These are phyloP conservation scores for Hymenoscyphus fraxineus DNA, from an alignment of 2,329 filamentous ascomycete genomes.

Conservation along the genomic window DNA sequence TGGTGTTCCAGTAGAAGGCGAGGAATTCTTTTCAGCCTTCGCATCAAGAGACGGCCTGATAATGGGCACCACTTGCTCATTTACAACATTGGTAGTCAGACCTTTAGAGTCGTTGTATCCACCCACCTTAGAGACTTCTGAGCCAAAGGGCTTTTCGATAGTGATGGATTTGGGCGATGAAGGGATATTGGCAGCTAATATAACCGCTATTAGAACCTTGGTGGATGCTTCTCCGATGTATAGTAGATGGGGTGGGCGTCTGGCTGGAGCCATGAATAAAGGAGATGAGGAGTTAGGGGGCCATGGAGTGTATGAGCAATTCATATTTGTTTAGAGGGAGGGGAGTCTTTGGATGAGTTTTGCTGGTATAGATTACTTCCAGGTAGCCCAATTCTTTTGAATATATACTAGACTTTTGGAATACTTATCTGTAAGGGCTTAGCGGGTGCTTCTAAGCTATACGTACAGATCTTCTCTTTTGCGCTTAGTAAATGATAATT, in stretches of 20 bases:
- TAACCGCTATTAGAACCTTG: background rate
- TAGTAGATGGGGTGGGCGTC: slow-evolving; percentile 6
- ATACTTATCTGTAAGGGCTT: no score
- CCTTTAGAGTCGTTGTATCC: slow-evolving; percentile 14
- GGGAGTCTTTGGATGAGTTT: background rate
- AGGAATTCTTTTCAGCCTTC: slow-evolving; percentile 31
- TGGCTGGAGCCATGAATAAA: background rate
- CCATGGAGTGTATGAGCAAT: slow-evolving; percentile 6
- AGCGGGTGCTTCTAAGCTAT: no score
- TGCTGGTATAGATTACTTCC: background rate
- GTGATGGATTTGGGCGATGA: slow-evolving; percentile 11
- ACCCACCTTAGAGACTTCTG: background rate
- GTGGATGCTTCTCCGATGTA: background rate
- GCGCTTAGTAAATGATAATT: no score
- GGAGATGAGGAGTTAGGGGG: background rate
- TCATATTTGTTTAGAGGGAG: slow-evolving; percentile 2
- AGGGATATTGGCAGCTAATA: background rate
- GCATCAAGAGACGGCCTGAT: slow-evolving; percentile 33
- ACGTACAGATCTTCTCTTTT: no score
- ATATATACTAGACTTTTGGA: no score
- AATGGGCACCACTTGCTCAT: slow-evolving; percentile 29
- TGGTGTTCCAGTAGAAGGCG: slow-evolving; percentile 28
- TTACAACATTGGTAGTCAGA: slow-evolving; percentile 18
- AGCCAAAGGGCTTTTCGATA: slow-evolving; percentile 1
- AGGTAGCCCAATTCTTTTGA: no score